Conservation (phyloP, 1,284 basidiomycete genomes). For the Papiliotrema flavescens region DNA sequence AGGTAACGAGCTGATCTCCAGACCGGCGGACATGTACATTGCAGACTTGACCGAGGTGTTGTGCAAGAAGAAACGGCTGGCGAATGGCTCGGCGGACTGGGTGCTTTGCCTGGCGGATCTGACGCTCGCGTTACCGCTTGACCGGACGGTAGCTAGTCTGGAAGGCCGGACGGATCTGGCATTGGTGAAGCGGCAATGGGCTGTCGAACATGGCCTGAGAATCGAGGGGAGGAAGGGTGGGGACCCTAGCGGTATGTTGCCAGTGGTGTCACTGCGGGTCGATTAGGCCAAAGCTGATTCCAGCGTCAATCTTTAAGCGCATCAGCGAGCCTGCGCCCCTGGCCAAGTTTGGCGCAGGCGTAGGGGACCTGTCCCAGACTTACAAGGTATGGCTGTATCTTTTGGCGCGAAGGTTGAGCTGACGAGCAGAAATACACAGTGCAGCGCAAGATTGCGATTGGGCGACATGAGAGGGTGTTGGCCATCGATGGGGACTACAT, state of each 20-base stretch:
- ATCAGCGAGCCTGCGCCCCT: constrained; percentile 66
- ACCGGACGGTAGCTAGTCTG: constrained; percentile 90
- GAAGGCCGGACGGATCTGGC: constrained; percentile 81
- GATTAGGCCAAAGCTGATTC: constrained; percentile 4
- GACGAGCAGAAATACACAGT: constrained; percentile 75
- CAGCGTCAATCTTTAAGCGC: constrained; percentile 87
- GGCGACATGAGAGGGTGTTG: constrained; percentile 82
- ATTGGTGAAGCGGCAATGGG: constrained; percentile 72
- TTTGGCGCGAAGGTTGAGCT: background rate
- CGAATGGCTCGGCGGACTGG: constrained; percentile 73
- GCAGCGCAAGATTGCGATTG: constrained; percentile 90
- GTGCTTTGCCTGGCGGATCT: constrained; percentile 73
- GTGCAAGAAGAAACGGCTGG: constrained; percentile 65
- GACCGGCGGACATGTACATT: constrained; percentile 93
- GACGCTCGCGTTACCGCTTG: constrained; percentile 82
- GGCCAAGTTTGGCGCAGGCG: constrained; percentile 58
- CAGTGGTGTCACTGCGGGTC: too few relatives aligned
- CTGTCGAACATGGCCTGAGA: constrained; percentile 59
- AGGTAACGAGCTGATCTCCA: constrained; percentile 36
- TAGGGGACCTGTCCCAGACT: constrained; percentile 53
- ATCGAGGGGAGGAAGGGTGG: constrained; percentile 53
- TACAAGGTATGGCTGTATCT: constrained; percentile 64
- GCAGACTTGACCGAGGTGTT: constrained; percentile 88
- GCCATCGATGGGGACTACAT: constrained; percentile 95
- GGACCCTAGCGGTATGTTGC: constrained; percentile 82